Evolutionary conservation across 2,329 filamentous ascomycete genomes (phyloP).

Genomic region (Sclerotinia trifoliorum): DNA sequence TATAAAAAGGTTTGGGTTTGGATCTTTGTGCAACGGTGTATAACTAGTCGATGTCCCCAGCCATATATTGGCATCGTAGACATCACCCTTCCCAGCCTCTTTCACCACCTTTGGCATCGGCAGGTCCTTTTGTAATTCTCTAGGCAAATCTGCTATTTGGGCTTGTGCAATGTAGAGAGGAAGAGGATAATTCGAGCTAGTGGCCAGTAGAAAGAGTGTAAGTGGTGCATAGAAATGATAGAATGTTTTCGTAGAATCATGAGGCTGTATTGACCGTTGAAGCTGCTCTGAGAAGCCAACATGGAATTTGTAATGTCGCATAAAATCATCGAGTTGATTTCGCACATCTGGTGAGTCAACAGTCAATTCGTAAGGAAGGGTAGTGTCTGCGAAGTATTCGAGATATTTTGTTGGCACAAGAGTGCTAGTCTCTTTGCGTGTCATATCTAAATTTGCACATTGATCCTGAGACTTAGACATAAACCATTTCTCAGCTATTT

Average conservation of each 20-base stretch:
- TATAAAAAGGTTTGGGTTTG: constrained; percentile 89
- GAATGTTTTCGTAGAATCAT: constrained; percentile 41
- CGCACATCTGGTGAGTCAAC: constrained; percentile 15
- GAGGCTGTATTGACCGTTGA: not conserved
- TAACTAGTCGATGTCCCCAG: constrained; percentile 82
- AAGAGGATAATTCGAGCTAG: not conserved
- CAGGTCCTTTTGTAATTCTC: constrained; percentile 60
- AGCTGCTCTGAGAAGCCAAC: not conserved
- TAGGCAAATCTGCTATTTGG: constrained; percentile 66
- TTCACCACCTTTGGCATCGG: constrained; percentile 64
- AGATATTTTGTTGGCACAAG: constrained; percentile 37
- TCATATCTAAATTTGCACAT: not conserved
- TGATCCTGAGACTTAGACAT: not conserved
- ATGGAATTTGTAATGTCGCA: not conserved
- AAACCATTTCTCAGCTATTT: constrained; percentile 63
- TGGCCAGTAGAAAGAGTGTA: constrained; percentile 33
- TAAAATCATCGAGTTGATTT: not conserved
- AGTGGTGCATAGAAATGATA: constrained; percentile 47
- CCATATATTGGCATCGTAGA: constrained; percentile 90
- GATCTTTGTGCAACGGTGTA: constrained; percentile 87
- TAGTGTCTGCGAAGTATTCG: constrained; percentile 45
- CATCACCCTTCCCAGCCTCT: constrained; percentile 68
- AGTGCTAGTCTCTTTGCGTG: not conserved
- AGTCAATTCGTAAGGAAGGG: constrained; percentile 60
- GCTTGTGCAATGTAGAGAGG: constrained; percentile 82